Base-by-base conservation (phyloP, 2,329 filamentous ascomycete genomes). In the Diaporthe capsici region DNA sequence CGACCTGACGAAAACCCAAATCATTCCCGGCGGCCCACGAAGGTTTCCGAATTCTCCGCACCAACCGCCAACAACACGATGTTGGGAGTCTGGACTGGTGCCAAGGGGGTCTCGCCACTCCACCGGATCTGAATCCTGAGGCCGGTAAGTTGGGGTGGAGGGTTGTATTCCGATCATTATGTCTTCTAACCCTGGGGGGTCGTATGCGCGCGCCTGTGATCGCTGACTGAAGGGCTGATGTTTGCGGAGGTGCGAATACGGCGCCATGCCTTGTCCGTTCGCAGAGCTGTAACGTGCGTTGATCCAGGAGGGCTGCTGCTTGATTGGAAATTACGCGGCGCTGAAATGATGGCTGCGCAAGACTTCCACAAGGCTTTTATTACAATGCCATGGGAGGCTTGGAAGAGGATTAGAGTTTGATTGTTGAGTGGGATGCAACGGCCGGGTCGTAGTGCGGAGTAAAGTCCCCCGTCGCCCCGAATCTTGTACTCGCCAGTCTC, bases 381-480 rank as follows among this genome's bases (percentile, higher is more conserved):
- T 4, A 10, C n/a, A 28, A 42, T 34, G 42, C 47, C 47, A 49
- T 25, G 63, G 12, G 31, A 34, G 31, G 34, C 47, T 53, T 68
- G 65, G 47, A 39, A 28, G 47, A 20, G 22, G 34, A 53, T 68
- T 68, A 68, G n/a, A 68, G 65, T 68, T 68, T 68, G n/a, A 68
- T 68, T 68, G 65, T 20, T 53, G 20, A 10, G 44, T 20, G 10
- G 31, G 22, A 53, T 17, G 20, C 47, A 25, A 53, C 25, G 47
- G 34, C 47, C 47, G 12, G 34, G 47, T 39, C 13, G 65, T 3
- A 55, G 5, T 53, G 65, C 65, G 34, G 65, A 68, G 65, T 42
- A 68, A 31, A 12, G 4, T 25, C 15, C 47, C 47, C 49, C 17
- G 31, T 17, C 10, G 60, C 8, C 9, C 63, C 6, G 31, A 17